Evolutionary conservation across 2,329 filamentous ascomycete species (phyloP).

Genomic region (Shiraia sp.): DNA sequence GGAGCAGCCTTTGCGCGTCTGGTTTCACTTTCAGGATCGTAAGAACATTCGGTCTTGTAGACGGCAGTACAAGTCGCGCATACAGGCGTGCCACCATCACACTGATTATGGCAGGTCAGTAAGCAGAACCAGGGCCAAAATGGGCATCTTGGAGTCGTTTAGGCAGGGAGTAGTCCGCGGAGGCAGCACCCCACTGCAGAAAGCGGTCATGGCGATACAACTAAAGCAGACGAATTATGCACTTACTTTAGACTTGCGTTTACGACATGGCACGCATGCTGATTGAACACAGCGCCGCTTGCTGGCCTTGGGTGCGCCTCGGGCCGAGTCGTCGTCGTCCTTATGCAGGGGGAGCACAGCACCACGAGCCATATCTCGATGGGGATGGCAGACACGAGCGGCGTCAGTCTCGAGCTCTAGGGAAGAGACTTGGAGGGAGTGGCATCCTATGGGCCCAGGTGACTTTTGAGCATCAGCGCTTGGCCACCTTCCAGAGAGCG

Average conservation of each 20-base stretch:
- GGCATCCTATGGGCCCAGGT: constrained; percentile 16
- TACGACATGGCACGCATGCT: constrained; percentile 55
- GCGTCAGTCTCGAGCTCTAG: constrained; percentile 21
- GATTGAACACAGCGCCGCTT: constrained; percentile 43
- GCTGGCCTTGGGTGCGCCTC: constrained; percentile 31
- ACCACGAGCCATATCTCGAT: constrained; percentile 34
- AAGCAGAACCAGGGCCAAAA: no score
- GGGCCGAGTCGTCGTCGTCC: constrained; percentile 21
- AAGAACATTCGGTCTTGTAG: constrained; percentile 55
- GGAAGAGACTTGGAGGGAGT: constrained; percentile 15
- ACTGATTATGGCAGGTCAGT: constrained; percentile 43
- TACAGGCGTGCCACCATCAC: constrained; percentile 53
- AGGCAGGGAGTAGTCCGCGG: constrained; percentile 20
- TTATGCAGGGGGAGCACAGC: constrained; percentile 21
- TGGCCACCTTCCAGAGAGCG: constrained; percentile 12
- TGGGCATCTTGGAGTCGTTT: constrained; percentile 5
- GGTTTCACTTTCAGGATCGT: constrained; percentile 55
- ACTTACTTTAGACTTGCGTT: constrained; percentile 55
- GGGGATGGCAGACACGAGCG: constrained; percentile 7
- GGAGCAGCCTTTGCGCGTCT: constrained; percentile 47
- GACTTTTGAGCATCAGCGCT: not conserved
- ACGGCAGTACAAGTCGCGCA: constrained; percentile 58
- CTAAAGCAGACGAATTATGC: not conserved
- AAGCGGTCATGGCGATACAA: constrained; percentile 3
- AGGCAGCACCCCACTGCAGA: constrained; percentile 10